Conservation (phyloP, 2,329 filamentous ascomycete genomes). For the Aspergillus novofumigatus region DNA sequence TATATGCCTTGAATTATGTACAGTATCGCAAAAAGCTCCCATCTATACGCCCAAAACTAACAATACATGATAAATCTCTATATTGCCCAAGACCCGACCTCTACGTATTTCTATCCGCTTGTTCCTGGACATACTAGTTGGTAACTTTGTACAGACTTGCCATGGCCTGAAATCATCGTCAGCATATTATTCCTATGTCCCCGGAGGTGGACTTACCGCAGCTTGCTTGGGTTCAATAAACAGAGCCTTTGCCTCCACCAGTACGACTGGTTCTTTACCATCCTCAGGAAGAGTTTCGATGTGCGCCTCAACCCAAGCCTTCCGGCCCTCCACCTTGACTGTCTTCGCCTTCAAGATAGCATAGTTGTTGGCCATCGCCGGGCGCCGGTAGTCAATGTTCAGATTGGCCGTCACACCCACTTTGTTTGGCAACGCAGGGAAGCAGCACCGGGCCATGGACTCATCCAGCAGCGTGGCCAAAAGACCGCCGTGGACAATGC, state of each 20-base stretch:
- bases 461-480: constrained; percentile 93
- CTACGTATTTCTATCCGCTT: not conserved
- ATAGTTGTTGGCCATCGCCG: constrained; percentile 70
- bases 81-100: not conserved
- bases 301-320: constrained; percentile 87
- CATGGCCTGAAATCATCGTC: constrained; percentile 14
- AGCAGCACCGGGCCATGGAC: constrained; percentile 80
- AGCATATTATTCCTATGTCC: not conserved
- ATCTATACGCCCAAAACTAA: constrained; percentile 6
- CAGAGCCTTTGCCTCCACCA: constrained; percentile 79
- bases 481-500: constrained; percentile 84
- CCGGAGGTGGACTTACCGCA: constrained; percentile 52
- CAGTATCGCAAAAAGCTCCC: constrained; percentile 1
- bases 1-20: not conserved
- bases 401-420: constrained; percentile 79
- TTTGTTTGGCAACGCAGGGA: constrained; percentile 80
- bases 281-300: constrained; percentile 72
- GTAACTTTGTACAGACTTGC: constrained; percentile 23
- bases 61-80: not conserved
- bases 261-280: constrained; percentile 59
- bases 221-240: constrained; percentile 87
- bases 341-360: constrained; percentile 76
- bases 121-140: constrained; percentile 1
- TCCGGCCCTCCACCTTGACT: constrained; percentile 81
- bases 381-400: constrained; percentile 75